phyloP scores from a whole-genome alignment of 2,329 filamentous ascomycete species.

The Furcasterigmium sp. region DNA sequence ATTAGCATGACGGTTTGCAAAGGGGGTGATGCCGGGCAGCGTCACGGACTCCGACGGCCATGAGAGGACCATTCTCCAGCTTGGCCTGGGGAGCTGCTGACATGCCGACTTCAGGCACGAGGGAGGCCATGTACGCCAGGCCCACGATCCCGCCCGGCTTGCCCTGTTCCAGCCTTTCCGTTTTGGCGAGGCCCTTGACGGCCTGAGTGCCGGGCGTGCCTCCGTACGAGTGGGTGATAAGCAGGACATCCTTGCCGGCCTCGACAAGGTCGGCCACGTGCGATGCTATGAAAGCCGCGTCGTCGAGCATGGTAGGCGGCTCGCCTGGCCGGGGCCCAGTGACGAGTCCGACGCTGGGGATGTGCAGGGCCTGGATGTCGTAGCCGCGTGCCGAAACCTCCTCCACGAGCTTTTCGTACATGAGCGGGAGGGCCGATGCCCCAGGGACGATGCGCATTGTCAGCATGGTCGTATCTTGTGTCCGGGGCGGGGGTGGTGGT shows the following conservation, averaged over 20 bases:
- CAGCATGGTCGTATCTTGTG: too few relatives aligned
- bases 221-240: slow-evolving; percentile 18
- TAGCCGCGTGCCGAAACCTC: neutral
- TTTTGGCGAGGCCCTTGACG: slow-evolving; percentile 24
- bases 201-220: slow-evolving; percentile 19
- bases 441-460: neutral
- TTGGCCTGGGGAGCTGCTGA: neutral
- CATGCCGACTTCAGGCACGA: slow-evolving; percentile 17
- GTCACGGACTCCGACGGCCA: neutral
- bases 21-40: too few relatives aligned
- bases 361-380: neutral
- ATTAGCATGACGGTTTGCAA: too few relatives aligned
- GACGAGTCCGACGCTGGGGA: neutral
- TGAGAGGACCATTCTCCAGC: neutral
- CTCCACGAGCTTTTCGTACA: neutral
- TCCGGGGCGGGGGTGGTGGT: too few relatives aligned
- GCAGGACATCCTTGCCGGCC: slow-evolving; percentile 14
- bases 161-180: slow-evolving; percentile 23
- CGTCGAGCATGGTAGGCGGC: slow-evolving; percentile 23
- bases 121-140: slow-evolving; percentile 22
- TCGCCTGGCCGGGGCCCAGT: neutral
- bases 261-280: slow-evolving; percentile 28
- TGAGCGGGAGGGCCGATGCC: neutral
- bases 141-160: slow-evolving; percentile 30
- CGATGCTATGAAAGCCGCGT: slow-evolving; percentile 24